phyloP scores from a whole-genome alignment of 169 alveolate species.

The Cryptosporidium tyzzeri region DNA sequence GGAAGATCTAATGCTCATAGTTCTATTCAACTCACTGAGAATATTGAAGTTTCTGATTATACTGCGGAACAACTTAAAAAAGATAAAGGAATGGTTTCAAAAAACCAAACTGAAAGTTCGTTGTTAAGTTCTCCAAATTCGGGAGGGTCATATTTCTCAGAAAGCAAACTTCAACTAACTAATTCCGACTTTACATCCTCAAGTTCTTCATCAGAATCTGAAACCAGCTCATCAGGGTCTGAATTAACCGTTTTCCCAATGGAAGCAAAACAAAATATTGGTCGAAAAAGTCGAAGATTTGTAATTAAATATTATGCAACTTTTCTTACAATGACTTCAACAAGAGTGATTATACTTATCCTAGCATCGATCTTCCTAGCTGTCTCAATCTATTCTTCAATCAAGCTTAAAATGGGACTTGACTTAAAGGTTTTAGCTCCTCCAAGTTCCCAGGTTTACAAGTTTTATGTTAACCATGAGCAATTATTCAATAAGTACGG shows the following conservation, averaged over 20 bases:
- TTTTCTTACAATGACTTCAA: constrained; percentile 63
- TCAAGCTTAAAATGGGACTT: constrained; percentile 64
- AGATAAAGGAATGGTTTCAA: neutral
- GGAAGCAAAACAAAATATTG: constrained; percentile 67
- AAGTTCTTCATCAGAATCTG: neutral
- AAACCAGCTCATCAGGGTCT: constrained; percentile 2
- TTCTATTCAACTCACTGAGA: constrained; percentile 62
- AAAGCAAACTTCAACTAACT: neutral
- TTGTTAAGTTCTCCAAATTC: constrained; percentile 40
- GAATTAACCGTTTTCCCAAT: constrained; percentile 58
- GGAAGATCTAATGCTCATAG: constrained; percentile 59
- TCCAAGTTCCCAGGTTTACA: constrained; percentile 65
- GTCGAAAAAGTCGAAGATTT: constrained; percentile 63
- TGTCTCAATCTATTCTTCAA: constrained; percentile 44
- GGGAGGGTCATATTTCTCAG: neutral
- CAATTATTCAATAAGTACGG: constrained; percentile 66
- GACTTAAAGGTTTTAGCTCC: constrained; percentile 71
- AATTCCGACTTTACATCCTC: neutral
- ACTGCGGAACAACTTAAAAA: constrained; percentile 38
- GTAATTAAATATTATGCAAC: constrained; percentile 72
- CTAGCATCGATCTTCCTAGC: constrained; percentile 45
- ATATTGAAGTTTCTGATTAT: constrained; percentile 57
- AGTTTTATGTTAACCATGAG: constrained; percentile 66
- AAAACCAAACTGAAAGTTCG: constrained; percentile 20
- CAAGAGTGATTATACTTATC: constrained; percentile 34